Conservation (phyloP, 148 eudicot species). For the Suaeda aralocaspica region DNA sequence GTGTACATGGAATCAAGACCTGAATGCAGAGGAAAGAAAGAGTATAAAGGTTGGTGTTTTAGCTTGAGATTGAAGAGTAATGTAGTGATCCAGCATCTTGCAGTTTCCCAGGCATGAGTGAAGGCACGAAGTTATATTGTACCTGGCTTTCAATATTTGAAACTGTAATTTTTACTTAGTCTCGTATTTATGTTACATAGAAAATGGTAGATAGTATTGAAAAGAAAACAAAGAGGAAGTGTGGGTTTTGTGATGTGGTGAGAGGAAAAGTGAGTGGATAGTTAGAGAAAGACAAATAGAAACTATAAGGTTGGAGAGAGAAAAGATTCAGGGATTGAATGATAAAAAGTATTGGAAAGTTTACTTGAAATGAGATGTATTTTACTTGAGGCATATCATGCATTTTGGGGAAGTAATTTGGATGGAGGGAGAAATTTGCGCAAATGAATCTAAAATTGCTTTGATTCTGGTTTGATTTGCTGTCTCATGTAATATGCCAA, state of each 20-base stretch:
- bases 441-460: background rate
- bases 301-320: background rate
- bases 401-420: background rate
- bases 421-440: background rate
- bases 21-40: background rate
- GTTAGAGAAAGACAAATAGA: background rate
- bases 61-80: background rate
- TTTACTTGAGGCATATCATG: background rate
- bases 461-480: background rate
- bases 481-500: background rate
- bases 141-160: background rate
- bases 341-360: background rate
- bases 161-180: background rate
- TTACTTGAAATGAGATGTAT: background rate
- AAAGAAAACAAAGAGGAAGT: background rate
- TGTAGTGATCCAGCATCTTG: background rate
- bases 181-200: background rate
- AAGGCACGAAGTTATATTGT: background rate
- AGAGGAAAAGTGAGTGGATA: background rate
- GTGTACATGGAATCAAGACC: background rate
- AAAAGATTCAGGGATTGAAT: background rate
- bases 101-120: background rate
- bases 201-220: background rate
- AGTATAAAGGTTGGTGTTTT: background rate
- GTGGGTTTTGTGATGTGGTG: background rate